These are phyloP conservation scores for Moringa oleifera DNA, from an alignment of 345 rosid genomes.

Conservation along the genomic window DNA sequence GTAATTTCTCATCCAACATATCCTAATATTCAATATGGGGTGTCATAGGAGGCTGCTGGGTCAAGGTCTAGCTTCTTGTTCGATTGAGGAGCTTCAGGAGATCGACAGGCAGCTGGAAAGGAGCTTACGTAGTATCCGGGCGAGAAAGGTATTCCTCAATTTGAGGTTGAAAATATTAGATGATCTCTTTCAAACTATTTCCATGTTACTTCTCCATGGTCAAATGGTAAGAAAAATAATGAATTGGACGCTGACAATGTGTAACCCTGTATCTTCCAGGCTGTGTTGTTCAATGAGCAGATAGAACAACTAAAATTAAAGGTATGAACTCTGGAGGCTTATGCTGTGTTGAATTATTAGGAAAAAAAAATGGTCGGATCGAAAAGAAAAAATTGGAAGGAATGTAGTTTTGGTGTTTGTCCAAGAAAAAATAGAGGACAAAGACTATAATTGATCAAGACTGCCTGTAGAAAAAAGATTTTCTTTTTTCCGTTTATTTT, in stretches of 20 bases:
- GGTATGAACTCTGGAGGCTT: conserved; percentile 20
- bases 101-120: conserved; percentile 37
- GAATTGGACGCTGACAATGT: background rate
- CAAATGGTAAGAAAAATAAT: no score
- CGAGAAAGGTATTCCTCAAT: conserved; percentile 44
- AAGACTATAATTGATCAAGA: no score
- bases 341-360: no score
- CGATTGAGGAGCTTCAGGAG: conserved; percentile 37
- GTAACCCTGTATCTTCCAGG: conserved; percentile 26
- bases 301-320: conserved; percentile 36
- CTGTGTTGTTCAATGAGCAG: conserved; percentile 37
- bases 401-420: no score
- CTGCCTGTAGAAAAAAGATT: no score
- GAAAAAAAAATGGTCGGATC: no score
- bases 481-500: no score
- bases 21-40: conserved; percentile 4
- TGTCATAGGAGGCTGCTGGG: conserved; percentile 52
- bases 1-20: background rate
- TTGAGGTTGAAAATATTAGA: background rate
- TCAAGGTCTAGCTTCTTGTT: conserved; percentile 36
- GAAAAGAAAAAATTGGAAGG: no score
- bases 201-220: no score
- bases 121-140: conserved; percentile 46
- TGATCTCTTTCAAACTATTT: no score
- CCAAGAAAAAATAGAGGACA: no score